phyloP scores from a whole-genome alignment of 2,329 filamentous ascomycete species.

The Xylaria sp. region DNA sequence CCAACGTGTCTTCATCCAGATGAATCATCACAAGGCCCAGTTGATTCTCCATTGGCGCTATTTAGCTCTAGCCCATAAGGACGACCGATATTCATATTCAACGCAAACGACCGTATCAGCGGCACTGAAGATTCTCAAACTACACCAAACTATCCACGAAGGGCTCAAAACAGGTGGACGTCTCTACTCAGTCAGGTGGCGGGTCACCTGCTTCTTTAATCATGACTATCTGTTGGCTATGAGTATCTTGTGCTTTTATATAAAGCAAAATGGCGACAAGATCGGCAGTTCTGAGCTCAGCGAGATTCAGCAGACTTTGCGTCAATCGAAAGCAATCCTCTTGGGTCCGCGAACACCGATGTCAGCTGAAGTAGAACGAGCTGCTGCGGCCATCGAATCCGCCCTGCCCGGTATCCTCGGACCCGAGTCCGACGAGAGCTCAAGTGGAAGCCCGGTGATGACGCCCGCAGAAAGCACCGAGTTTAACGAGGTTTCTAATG shows the following conservation, averaged over 20 bases:
- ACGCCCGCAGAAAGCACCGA: slow-evolving; percentile 11
- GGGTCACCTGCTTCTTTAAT: slow-evolving; percentile 25
- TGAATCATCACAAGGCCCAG: slow-evolving; percentile 40
- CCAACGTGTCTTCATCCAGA: slow-evolving; percentile 37
- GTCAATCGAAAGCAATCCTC: slow-evolving; percentile 19
- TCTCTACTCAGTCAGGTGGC: slow-evolving; percentile 27
- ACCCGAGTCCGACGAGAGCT: slow-evolving; percentile 10
- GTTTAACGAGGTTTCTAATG: background rate
- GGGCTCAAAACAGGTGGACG: slow-evolving; percentile 26
- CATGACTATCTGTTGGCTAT: slow-evolving; percentile 26
- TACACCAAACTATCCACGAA: slow-evolving; percentile 24
- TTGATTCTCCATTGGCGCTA: slow-evolving; percentile 42
- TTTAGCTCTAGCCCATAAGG: slow-evolving; percentile 25
- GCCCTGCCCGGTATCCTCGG: slow-evolving; percentile 22
- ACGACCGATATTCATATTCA: slow-evolving; percentile 36
- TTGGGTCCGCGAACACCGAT: slow-evolving; percentile 10
- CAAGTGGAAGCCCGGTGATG: slow-evolving; percentile 13
- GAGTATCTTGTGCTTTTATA: slow-evolving; percentile 28
- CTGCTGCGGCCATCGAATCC: slow-evolving; percentile 23
- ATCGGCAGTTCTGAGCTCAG: slow-evolving; percentile 15
- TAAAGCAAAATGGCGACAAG: slow-evolving; percentile 24
- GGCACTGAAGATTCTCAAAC: slow-evolving; percentile 26
- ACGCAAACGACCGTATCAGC: slow-evolving; percentile 25
- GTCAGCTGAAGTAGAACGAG: slow-evolving; percentile 22
- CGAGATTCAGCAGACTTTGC: slow-evolving; percentile 24